Evolutionary conservation across 345 rosid genomes (phyloP).

Genomic region (Salix dunnii): DNA sequence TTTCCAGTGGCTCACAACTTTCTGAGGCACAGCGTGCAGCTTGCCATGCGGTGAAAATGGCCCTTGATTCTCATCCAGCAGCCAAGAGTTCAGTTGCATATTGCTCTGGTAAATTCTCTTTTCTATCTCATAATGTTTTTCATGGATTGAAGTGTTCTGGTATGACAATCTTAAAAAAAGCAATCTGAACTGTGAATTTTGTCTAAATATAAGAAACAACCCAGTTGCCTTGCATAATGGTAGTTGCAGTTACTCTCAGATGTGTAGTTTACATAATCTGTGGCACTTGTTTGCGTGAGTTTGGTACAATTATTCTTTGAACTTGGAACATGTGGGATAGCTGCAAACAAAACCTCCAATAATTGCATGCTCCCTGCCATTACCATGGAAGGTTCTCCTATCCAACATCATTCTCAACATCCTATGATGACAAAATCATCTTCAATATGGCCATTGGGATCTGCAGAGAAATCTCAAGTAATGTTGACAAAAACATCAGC

Average conservation of each 20-base stretch:
- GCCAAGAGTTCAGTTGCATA: conserved; percentile 38
- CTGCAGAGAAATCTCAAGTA: conserved; percentile 43
- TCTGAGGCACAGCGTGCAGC: conserved; percentile 77
- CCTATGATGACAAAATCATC: conserved; percentile 31
- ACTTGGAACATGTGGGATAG: conserved; percentile 8
- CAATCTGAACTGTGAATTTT: no score
- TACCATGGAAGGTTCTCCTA: conserved; percentile 34
- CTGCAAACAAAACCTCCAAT: conserved; percentile 30
- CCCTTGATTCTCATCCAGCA: conserved; percentile 51
- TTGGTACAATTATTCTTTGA: conserved; percentile 2
- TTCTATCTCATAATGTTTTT: neutral
- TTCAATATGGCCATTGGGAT: conserved; percentile 23
- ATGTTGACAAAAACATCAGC: conserved; percentile 31
- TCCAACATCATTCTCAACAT: conserved; percentile 45
- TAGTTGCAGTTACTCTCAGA: neutral
- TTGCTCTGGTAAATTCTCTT: conserved; percentile 32
- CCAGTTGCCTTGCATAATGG: no score
- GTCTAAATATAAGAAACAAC: no score
- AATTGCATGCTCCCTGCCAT: conserved; percentile 24
- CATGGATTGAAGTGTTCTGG: neutral
- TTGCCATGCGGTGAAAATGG: conserved; percentile 68
- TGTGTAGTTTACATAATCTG: neutral
- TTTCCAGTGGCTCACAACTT: conserved; percentile 44
- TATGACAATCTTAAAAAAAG: no score
- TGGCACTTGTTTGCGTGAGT: neutral